phyloP scores from a whole-genome alignment of 306 rosid species.

The Inga oerstediana region DNA sequence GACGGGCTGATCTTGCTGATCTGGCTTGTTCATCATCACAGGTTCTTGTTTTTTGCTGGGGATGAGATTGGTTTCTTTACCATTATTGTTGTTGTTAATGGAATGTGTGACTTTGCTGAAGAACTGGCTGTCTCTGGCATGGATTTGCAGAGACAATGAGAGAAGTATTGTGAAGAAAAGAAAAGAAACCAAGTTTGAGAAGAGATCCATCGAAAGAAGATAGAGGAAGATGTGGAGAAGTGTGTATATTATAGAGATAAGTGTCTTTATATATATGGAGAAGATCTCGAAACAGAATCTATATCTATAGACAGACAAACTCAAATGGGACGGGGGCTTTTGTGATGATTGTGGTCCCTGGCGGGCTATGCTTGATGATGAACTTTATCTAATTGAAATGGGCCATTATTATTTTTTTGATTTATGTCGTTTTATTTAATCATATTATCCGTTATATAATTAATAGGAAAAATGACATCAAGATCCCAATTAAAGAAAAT shows the following conservation, averaged over 20 bases:
- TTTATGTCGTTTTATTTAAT: not conserved
- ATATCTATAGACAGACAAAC: not conserved
- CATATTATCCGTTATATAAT: not conserved
- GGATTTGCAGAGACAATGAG: constrained; percentile 50
- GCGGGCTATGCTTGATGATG: not conserved
- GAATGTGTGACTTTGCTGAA: constrained; percentile 75
- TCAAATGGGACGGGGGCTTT: constrained; percentile 36
- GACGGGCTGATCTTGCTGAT: constrained; percentile 53
- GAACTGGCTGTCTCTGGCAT: constrained; percentile 77
- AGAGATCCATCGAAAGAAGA: constrained; percentile 46
- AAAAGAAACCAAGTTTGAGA: constrained; percentile 34
- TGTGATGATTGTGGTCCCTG: constrained; percentile 51
- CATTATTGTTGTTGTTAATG: constrained; percentile 39
- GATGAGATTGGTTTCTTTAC: constrained; percentile 38
- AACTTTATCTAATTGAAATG: not conserved
- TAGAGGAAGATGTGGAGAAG: not conserved
- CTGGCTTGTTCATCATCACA: constrained; percentile 31
- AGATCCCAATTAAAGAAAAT: too few species aligned
- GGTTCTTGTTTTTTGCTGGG: constrained; percentile 44
- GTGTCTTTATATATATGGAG: constrained; percentile 51
- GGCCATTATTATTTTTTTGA: not conserved
- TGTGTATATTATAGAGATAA: constrained; percentile 10
- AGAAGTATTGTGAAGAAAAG: constrained; percentile 54
- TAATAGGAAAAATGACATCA: too few species aligned
- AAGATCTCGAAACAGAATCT: not conserved